phyloP scores from a whole-genome alignment of 2,329 filamentous ascomycete species.

The Talaromyces sp. region DNA sequence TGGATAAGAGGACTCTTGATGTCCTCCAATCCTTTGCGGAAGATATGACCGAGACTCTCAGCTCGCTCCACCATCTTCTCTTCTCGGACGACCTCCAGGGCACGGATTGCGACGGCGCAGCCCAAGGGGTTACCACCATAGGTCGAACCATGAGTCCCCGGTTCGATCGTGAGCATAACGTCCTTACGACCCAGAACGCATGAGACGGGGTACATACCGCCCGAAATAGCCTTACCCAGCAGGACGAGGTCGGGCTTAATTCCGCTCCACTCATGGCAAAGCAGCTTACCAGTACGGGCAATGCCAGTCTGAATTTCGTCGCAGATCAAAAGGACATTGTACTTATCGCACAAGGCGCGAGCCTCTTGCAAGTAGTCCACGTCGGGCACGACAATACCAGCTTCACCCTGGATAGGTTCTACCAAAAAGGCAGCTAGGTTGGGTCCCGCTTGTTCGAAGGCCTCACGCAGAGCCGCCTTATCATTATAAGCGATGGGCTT shows the following conservation, averaged over 20 bases:
- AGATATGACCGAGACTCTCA: slow-evolving; percentile 76
- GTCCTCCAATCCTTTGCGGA: slow-evolving; percentile 75
- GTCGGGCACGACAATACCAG: slow-evolving; percentile 92
- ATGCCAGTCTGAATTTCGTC: slow-evolving; percentile 99
- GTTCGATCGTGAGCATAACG: slow-evolving; percentile 93
- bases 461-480: slow-evolving; percentile 75
- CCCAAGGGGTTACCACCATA: slow-evolving; percentile 97
- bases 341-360: slow-evolving; percentile 83
- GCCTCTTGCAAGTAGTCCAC: slow-evolving; percentile 82
- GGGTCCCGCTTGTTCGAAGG: slow-evolving; percentile 76
- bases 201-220: slow-evolving; percentile 98
- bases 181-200: slow-evolving; percentile 86
- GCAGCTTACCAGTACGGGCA: slow-evolving; percentile 87
- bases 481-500: slow-evolving; percentile 85
- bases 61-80: slow-evolving; percentile 84
- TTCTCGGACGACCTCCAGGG: slow-evolving; percentile 90
- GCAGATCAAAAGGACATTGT: slow-evolving; percentile 94
- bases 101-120: slow-evolving; percentile 92
- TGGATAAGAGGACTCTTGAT: slow-evolving; percentile 81
- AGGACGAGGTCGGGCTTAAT: slow-evolving; percentile 95
- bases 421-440: slow-evolving; percentile 91
- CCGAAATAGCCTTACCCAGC: slow-evolving; percentile 95
- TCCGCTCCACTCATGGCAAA: slow-evolving; percentile 91
- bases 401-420: slow-evolving; percentile 96
- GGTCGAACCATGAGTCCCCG: slow-evolving; percentile 96